A percentile compares a stretch with the other conserved stretches of the same genome.
Evolutionary conservation across 2,329 filamentous ascomycete genomes (phyloP).

Genomic region (Sporothrix pallida): DNA sequence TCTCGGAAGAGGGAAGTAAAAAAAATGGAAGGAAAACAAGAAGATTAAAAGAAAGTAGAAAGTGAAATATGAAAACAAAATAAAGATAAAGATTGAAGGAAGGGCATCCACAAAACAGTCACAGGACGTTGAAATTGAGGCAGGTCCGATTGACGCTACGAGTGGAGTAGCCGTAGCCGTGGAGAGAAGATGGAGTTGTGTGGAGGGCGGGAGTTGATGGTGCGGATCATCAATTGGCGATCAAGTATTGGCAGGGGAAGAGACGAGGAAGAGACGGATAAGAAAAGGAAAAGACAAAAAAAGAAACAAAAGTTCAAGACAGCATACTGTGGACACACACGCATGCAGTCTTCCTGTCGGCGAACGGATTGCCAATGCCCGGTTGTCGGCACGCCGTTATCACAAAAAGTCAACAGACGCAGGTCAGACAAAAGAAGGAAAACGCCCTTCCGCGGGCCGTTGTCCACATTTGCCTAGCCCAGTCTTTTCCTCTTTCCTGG

Average conservation of each 20-base stretch:
- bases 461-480: too few relatives aligned
- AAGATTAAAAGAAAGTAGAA: neutral
- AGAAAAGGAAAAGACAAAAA: neutral
- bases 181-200: neutral
- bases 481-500: neutral
- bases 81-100: neutral
- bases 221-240: neutral
- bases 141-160: neutral
- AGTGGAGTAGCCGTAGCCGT: neutral
- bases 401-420: neutral
- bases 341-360: neutral
- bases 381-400: constrained; percentile 3
- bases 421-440: neutral
- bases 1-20: neutral
- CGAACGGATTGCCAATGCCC: neutral
- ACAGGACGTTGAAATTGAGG: constrained; percentile 13
- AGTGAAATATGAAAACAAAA: neutral
- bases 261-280: neutral
- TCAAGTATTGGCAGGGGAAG: constrained; percentile 1
- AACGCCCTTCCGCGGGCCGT: constrained; percentile 5
- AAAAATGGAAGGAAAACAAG: neutral
- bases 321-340: too few relatives aligned
- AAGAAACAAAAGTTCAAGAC: neutral
- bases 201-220: neutral
- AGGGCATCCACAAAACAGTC: neutral